These are phyloP conservation scores for Termitomyces sp. DNA, from an alignment of 768 basidiomycete species.

Conservation along the genomic window DNA sequence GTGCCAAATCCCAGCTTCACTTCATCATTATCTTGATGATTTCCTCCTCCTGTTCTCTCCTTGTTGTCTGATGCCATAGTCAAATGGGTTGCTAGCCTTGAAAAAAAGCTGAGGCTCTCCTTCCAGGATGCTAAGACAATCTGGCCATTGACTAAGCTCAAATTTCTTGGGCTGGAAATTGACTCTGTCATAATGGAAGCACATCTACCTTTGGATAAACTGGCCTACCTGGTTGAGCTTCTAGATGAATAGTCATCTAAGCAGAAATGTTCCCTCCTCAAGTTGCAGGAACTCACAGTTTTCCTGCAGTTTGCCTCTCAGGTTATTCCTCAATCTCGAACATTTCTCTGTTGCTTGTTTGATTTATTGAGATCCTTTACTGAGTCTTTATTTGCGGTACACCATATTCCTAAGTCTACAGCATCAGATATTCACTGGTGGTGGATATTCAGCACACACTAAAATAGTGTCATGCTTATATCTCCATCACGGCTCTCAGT, in stretches of 20 bases:
- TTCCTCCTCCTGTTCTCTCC: too few species aligned
- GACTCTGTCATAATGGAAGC: slow-evolving; percentile 25
- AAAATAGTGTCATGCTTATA: slow-evolving; percentile 26
- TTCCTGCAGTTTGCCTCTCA: slow-evolving; percentile 31
- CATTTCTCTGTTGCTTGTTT: slow-evolving; percentile 27
- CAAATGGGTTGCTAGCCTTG: slow-evolving; percentile 16
- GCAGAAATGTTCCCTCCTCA: slow-evolving; percentile 15
- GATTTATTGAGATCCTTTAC: too few species aligned
- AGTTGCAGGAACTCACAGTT: slow-evolving; percentile 29
- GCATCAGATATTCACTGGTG: slow-evolving; percentile 30
- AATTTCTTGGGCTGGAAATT: slow-evolving; percentile 24
- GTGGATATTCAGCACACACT: slow-evolving; percentile 18
- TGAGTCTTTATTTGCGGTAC: slow-evolving; percentile 14
- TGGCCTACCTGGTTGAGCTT: slow-evolving; percentile 19
- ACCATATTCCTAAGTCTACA: too few species aligned
- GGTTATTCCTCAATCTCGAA: slow-evolving; percentile 26
- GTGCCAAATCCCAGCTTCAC: too few species aligned
- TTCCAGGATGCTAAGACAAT: too few species aligned
- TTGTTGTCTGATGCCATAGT: too few species aligned
- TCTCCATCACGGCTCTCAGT: slow-evolving; percentile 7
- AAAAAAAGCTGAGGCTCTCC: slow-evolving; percentile 24
- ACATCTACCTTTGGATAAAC: slow-evolving; percentile 27
- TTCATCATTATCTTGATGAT: too few species aligned
- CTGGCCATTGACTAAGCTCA: slow-evolving; percentile 16
- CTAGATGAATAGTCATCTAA: slow-evolving; percentile 19